Conservation (phyloP, 2,329 filamentous ascomycete genomes). For the Pseudopyrenochaeta lycopersici region DNA sequence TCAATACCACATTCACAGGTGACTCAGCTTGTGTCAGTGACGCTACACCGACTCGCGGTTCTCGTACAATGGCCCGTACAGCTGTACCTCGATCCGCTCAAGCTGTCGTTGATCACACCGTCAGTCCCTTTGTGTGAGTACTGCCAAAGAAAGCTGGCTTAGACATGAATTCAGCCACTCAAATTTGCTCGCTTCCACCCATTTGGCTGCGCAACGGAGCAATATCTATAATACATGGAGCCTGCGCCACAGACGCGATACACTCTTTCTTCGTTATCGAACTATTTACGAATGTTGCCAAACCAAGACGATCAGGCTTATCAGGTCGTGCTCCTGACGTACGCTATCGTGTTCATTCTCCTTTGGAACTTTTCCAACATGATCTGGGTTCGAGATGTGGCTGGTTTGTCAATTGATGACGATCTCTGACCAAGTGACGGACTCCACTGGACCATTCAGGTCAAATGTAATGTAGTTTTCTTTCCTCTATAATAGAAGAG, state of each 20-base stretch:
- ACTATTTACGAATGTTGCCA: slow-evolving; percentile 23
- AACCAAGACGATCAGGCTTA: slow-evolving; percentile 15
- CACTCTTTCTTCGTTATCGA: slow-evolving; percentile 17
- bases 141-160: background rate
- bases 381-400: slow-evolving; percentile 23
- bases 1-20: slow-evolving; percentile 6
- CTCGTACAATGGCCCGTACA: slow-evolving; percentile 12
- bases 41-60: slow-evolving; percentile 18
- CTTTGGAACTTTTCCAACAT: slow-evolving; percentile 14
- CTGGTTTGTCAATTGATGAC: slow-evolving; percentile 23
- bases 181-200: slow-evolving; percentile 3
- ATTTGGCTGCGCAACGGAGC: slow-evolving; percentile 7
- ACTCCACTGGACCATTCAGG: slow-evolving; percentile 7
- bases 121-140: slow-evolving; percentile 21
- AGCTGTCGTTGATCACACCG: slow-evolving; percentile 6
- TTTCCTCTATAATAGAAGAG: slow-evolving; percentile 19
- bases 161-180: background rate
- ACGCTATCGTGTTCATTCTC: slow-evolving; percentile 15
- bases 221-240: slow-evolving; percentile 3
- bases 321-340: slow-evolving; percentile 7
- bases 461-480: slow-evolving; percentile 11
- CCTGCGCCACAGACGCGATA: slow-evolving; percentile 1
- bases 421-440: slow-evolving; percentile 30
- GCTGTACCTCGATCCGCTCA: slow-evolving; percentile 13
- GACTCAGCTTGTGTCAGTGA: slow-evolving; percentile 1